Conservation (phyloP, 306 rosid species). For the Medicago lupulina region DNA sequence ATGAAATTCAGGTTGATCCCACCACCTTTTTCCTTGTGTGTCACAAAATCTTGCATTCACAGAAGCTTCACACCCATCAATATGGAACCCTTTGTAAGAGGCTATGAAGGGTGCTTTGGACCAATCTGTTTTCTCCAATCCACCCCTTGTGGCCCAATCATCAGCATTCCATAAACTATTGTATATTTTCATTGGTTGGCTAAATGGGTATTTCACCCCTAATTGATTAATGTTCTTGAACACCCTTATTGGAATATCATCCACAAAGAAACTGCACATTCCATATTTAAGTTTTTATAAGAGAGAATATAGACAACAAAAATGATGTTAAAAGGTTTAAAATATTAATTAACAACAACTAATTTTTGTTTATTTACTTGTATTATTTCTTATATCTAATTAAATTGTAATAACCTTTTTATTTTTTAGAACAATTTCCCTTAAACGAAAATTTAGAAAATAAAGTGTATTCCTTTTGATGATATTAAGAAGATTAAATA, state of each 20-base stretch:
- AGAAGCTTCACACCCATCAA: conserved; percentile 90
- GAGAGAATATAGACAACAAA: background rate
- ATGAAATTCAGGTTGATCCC: conserved; percentile 80
- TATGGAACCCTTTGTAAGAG: conserved; percentile 73
- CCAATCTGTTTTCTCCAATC: conserved; percentile 92
- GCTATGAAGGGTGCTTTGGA: conserved; percentile 89
- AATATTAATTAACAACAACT: background rate
- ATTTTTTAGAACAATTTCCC: too few relatives aligned
- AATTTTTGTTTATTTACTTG: background rate
- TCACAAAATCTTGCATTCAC: conserved; percentile 75
- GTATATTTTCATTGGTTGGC: conserved; percentile 94
- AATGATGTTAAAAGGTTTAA: background rate
- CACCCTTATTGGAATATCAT: conserved; percentile 77
- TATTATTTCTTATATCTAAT: background rate
- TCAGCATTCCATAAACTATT: conserved; percentile 94
- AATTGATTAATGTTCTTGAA: conserved; percentile 80
- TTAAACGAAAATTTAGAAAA: too few relatives aligned
- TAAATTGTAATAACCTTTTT: background rate
- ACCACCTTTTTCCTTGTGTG: conserved; percentile 80
- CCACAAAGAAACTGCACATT: conserved; percentile 73
- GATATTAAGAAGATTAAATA: background rate
- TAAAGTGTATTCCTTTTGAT: background rate
- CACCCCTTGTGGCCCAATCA: conserved; percentile 96
- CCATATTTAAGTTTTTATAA: background rate
- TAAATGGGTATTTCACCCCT: conserved; percentile 81